Conservation (phyloP, 2,329 filamentous ascomycete species). For the Gaeumannomyces tritici region DNA sequence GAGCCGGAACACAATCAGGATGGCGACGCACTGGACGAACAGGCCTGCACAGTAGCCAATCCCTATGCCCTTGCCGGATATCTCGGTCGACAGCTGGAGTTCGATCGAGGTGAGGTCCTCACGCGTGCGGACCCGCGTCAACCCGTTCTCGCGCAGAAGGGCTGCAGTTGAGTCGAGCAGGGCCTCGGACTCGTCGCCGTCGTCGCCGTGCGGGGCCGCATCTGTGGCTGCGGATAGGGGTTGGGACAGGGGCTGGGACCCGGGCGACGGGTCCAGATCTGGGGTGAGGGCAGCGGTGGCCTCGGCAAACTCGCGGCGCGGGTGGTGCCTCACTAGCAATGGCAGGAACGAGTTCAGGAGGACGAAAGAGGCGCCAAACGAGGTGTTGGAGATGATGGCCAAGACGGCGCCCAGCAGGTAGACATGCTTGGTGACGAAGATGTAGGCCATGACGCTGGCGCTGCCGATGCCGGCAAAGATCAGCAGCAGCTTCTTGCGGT, state of each 20-base stretch:
- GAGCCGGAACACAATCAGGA: slow-evolving; percentile 64
- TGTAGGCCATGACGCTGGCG: slow-evolving; percentile 77
- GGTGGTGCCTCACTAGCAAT: slow-evolving; percentile 79
- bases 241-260: neutral
- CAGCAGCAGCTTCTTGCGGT: slow-evolving; percentile 80
- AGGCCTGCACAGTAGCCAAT: slow-evolving; percentile 87
- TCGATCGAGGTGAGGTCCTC: slow-evolving; percentile 51
- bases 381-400: slow-evolving; percentile 85
- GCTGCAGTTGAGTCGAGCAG: slow-evolving; percentile 34
- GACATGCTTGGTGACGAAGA: slow-evolving; percentile 63
- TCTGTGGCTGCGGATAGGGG: neutral
- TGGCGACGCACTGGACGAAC: slow-evolving; percentile 72
- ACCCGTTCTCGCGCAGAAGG: slow-evolving; percentile 27
- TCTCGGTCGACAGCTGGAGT: slow-evolving; percentile 75
- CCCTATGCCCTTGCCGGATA: slow-evolving; percentile 86
- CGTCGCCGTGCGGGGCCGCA: neutral
- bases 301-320: slow-evolving; percentile 27
- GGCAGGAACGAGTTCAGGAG: slow-evolving; percentile 92
- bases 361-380: slow-evolving; percentile 91
- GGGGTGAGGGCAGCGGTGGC: slow-evolving; percentile 14
- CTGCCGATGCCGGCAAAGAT: slow-evolving; percentile 78
- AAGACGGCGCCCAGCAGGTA: slow-evolving; percentile 77
- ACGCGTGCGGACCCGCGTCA: slow-evolving; percentile 30
- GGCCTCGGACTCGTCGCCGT: slow-evolving; percentile 4
- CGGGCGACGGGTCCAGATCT: slow-evolving; percentile 18